These are phyloP conservation scores for Fusarium piperis DNA, from an alignment of 2,329 filamentous ascomycete species.

Conservation along the genomic window DNA sequence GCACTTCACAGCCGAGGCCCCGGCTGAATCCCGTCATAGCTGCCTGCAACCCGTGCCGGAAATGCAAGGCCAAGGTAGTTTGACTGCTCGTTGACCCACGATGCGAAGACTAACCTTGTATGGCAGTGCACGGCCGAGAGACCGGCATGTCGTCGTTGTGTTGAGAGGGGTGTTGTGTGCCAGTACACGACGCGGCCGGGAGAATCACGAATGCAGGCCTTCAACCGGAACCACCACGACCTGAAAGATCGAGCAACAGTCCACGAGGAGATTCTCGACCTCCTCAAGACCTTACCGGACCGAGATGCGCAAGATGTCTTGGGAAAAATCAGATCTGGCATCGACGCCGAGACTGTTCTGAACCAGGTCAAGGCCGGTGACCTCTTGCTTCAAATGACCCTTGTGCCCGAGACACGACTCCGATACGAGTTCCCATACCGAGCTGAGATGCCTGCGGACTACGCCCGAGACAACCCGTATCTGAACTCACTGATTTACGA, in stretches of 20 bases:
- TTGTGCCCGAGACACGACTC: conserved; percentile 49
- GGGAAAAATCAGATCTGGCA: conserved; percentile 48
- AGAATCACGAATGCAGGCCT: conserved; percentile 33
- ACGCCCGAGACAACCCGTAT: conserved; percentile 39
- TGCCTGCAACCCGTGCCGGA: conserved; percentile 34
- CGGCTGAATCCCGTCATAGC: conserved; percentile 16
- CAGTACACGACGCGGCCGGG: conserved; percentile 29
- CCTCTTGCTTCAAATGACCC: conserved; percentile 50
- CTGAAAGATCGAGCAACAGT: neutral
- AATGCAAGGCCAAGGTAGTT: conserved; percentile 32
- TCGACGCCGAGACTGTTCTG: conserved; percentile 44
- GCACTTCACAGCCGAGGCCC: neutral
- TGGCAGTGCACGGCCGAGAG: conserved; percentile 39
- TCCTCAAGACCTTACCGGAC: conserved; percentile 33
- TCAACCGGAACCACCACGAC: neutral
- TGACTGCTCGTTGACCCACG: neutral
- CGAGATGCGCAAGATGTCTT: conserved; percentile 48
- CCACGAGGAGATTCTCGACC: conserved; percentile 31
- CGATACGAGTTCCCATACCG: conserved; percentile 53
- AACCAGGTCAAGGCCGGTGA: conserved; percentile 50
- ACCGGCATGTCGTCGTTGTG: conserved; percentile 39
- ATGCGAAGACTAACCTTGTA: neutral
- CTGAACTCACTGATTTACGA: conserved; percentile 42
- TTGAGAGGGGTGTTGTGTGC: conserved; percentile 18
- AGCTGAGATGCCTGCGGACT: conserved; percentile 30